Evolutionary conservation across 768 basidiomycete genomes (phyloP), one percentile per base, ranked within the genome.

Genomic region (Suillus tomentosus): DNA sequence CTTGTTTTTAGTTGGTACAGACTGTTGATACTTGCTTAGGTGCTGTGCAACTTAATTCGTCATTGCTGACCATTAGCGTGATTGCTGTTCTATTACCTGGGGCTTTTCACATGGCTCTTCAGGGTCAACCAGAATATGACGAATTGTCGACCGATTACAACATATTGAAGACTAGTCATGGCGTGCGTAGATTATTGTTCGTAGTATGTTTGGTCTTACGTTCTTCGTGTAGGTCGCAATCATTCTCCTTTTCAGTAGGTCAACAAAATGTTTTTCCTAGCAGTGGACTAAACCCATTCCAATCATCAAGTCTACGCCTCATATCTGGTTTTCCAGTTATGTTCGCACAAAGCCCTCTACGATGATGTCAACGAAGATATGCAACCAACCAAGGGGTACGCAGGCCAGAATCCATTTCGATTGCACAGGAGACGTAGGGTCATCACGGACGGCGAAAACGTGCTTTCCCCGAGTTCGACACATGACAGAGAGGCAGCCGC

Each of bases 301-400:
- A 53, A 53, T n/a, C 17, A 36, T 64, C 7, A 57, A 92, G 91
- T 92, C 65, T 95, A 95, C 69, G 72, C 69, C 2, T 82, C 81
- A 22, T 93, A 91, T 69, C 82, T 95, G 19, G 73, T 90, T 66
- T 94, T 94, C 77, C 93, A 94, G 72, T 78, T 92, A 6, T 90
- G 81, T 79, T 92, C 92, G 0, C 92, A 95, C 73, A 84, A 87
- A 7, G 79, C 86, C 67, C 80, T 95, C n/a, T 95, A 91, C 71
- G 76, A 84, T 56, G 80, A 83, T 31, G 74, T 75, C 19, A 69
- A 67, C 1, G 72, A 83, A 66, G 77, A 68, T 78, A 80, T 39
- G 77, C 68, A 14, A 66, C 69, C 64, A 80, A 86, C 69, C 36
- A 73, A 6, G 67, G 77, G 75, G 63, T 84, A 87, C 63, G 64